These are phyloP conservation scores for Colletotrichum karsti DNA, from an alignment of 2,329 filamentous ascomycete genomes.

Conservation along the genomic window DNA sequence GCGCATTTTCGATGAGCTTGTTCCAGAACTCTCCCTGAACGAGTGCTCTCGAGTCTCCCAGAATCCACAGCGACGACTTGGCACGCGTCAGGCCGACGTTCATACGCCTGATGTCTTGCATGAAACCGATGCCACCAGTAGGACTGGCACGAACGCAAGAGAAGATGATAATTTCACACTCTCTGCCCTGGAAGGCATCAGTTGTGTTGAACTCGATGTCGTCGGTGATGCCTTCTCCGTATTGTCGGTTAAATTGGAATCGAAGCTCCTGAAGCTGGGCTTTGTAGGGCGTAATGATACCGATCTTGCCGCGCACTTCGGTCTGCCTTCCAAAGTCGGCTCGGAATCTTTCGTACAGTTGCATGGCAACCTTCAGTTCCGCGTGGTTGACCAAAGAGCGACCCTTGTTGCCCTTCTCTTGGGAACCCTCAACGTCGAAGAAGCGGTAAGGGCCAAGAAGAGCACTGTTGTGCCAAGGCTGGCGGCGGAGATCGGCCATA, in stretches of 20 bases:
- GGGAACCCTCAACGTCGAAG: slow-evolving; percentile 93
- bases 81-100: slow-evolving; percentile 97
- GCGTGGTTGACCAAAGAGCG: slow-evolving; percentile 91
- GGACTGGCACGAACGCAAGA: slow-evolving; percentile 94
- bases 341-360: slow-evolving; percentile 82
- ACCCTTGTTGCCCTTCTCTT: slow-evolving; percentile 81
- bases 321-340: slow-evolving; percentile 71
- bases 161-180: slow-evolving; percentile 98
- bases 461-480: slow-evolving; percentile 85
- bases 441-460: slow-evolving; percentile 94
- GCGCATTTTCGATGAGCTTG: slow-evolving; percentile 84
- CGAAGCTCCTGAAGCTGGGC: slow-evolving; percentile 87
- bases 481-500: slow-evolving; percentile 79
- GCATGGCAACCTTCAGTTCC: slow-evolving; percentile 87
- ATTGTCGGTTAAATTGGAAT: slow-evolving; percentile 74
- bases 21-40: slow-evolving; percentile 91
- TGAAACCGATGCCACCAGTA: slow-evolving; percentile 97
- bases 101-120: slow-evolving; percentile 98
- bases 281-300: slow-evolving; percentile 98
- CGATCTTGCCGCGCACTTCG: slow-evolving; percentile 84
- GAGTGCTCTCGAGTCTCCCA: slow-evolving; percentile 90
- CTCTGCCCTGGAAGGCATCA: slow-evolving; percentile 95
- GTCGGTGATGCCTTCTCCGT: slow-evolving; percentile 78
- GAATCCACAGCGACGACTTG: slow-evolving; percentile 94
- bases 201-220: slow-evolving; percentile 98